These are phyloP conservation scores for Lepiota venenata DNA, from an alignment of 768 basidiomycete species.

Conservation along the genomic window DNA sequence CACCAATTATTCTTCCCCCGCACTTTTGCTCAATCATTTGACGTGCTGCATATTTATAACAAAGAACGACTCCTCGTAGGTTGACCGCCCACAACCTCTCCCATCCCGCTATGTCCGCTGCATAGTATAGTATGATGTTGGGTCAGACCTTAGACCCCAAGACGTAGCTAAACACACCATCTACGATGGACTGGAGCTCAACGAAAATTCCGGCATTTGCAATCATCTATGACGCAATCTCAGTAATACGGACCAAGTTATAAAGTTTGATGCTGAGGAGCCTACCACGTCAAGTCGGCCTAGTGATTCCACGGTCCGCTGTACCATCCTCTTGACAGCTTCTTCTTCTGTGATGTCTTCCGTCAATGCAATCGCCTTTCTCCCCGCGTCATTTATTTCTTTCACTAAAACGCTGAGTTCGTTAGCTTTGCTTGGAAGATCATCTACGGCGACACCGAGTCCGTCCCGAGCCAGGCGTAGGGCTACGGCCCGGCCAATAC, in stretches of 20 bases:
- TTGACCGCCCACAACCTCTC: conserved; percentile 47
- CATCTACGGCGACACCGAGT: conserved; percentile 40
- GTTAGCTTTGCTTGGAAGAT: conserved; percentile 25
- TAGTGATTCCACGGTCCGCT: conserved; percentile 25
- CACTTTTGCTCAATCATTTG: conserved; percentile 55
- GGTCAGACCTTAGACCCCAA: too few species aligned
- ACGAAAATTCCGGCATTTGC: conserved; percentile 8
- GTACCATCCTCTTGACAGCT: conserved; percentile 39
- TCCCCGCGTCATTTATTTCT: conserved; percentile 23
- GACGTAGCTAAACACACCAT: background rate
- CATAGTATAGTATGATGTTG: background rate
- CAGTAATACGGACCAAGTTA: background rate
- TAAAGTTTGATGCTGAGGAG: conserved; percentile 7
- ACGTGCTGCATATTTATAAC: conserved; percentile 60
- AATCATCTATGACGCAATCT: background rate
- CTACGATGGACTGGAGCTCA: background rate
- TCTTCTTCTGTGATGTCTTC: conserved; percentile 40
- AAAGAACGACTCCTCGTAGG: conserved; percentile 53
- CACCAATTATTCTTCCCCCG: conserved; percentile 55
- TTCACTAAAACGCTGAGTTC: conserved; percentile 22
- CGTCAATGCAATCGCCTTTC: conserved; percentile 27
- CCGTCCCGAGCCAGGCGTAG: conserved; percentile 42
- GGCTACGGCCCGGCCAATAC: conserved; percentile 47
- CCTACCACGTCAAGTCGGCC: conserved; percentile 48
- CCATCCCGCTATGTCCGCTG: conserved; percentile 34